Conservation (phyloP, 805 yeast species). For the Suhomyces emberorum region DNA sequence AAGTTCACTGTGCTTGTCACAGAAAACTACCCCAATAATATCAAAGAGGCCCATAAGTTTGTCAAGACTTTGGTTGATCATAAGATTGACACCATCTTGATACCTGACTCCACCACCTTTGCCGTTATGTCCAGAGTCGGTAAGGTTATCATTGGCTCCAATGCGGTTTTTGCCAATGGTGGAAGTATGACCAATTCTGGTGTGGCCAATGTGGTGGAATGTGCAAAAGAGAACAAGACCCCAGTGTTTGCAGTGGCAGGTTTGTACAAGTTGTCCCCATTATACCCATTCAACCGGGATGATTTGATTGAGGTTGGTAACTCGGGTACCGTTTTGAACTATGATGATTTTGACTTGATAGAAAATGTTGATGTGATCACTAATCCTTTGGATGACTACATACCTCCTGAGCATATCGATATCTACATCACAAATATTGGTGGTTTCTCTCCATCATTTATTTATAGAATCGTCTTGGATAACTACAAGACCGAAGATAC, state of each 20-base stretch:
- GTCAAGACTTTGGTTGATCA: slow-evolving; percentile 78
- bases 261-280: slow-evolving; percentile 85
- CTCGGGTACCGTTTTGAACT: slow-evolving; percentile 81
- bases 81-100: slow-evolving; percentile 83
- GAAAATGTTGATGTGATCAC: slow-evolving; percentile 72
- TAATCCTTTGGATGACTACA: slow-evolving; percentile 87
- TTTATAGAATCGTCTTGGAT: slow-evolving; percentile 92
- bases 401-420: slow-evolving; percentile 91
- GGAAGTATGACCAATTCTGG: slow-evolving; percentile 90
- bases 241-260: slow-evolving; percentile 97
- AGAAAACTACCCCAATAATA: slow-evolving; percentile 88
- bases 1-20: slow-evolving; percentile 89
- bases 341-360: slow-evolving; percentile 64
- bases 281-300: slow-evolving; percentile 86
- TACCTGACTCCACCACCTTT: slow-evolving; percentile 89
- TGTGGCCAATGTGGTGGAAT: slow-evolving; percentile 87
- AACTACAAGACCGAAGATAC: slow-evolving; percentile 87
- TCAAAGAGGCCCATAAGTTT: slow-evolving; percentile 70
- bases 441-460: slow-evolving; percentile 94
- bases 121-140: slow-evolving; percentile 98
- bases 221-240: slow-evolving; percentile 93
- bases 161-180: slow-evolving; percentile 93
- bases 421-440: slow-evolving; percentile 93
- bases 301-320: slow-evolving; percentile 87
- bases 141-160: slow-evolving; percentile 89